phyloP scores from a whole-genome alignment of 1,139 yeast species.

The Suhomyces guaymorum region DNA sequence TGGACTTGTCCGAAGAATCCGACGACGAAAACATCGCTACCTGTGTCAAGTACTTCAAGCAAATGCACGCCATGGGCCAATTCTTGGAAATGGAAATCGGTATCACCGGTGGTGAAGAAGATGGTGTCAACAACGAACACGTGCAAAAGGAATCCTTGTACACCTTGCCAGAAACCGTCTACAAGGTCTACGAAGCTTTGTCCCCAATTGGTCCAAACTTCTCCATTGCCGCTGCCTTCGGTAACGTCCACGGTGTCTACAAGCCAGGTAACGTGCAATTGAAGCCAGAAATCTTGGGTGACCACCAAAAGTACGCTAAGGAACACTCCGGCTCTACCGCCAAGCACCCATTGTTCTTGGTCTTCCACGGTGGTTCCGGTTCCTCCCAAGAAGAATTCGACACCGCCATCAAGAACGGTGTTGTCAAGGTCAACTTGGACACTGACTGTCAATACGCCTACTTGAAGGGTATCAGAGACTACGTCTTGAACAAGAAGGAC shows the following conservation, averaged over 20 bases:
- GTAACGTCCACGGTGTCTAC: conserved; percentile 99
- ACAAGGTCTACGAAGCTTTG: conserved; percentile 85
- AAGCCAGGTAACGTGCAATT: conserved; percentile 98
- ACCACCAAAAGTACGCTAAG: conserved; percentile 87
- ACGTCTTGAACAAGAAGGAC: conserved; percentile 93
- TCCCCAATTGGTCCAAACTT: conserved; percentile 94
- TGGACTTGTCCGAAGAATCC: conserved; percentile 94
- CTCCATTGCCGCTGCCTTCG: conserved; percentile 99
- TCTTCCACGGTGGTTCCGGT: conserved; percentile 99
- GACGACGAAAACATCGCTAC: conserved; percentile 94
- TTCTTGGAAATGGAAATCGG: conserved; percentile 99
- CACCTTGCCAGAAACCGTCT: conserved; percentile 96
- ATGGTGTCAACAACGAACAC: conserved; percentile 98
- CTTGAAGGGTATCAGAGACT: conserved; percentile 95
- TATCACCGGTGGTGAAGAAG: conserved; percentile 99
- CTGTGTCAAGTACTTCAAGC: conserved; percentile 92
- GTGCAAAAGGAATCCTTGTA: conserved; percentile 85
- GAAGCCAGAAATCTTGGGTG: conserved; percentile 91
- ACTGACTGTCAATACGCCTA: conserved; percentile 99
- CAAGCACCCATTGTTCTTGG: conserved; percentile 86
- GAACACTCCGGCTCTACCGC: conserved; percentile 56
- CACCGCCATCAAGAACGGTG: conserved; percentile 90
- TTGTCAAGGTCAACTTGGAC: conserved; percentile 98
- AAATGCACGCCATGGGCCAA: conserved; percentile 93
- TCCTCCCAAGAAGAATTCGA: conserved; percentile 89